Conservation (phyloP, 768 basidiomycete species). For the Phlebiopsis gigantea region DNA sequence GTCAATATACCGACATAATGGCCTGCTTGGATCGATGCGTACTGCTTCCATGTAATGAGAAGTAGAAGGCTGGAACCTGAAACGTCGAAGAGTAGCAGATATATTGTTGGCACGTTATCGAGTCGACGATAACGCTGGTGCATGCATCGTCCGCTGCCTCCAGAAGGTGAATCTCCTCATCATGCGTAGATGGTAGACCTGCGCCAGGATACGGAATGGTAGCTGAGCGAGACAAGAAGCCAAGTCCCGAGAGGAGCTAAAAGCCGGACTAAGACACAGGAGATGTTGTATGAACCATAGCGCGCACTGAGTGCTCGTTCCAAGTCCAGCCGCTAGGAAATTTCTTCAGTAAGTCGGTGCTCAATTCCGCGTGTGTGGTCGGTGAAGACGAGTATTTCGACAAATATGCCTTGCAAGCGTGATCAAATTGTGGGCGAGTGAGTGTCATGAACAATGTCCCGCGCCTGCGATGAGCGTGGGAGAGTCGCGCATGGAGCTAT, state of each 20-base stretch:
- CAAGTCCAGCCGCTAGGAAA: conserved; percentile 47
- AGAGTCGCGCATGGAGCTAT: conserved; percentile 44
- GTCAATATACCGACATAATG: conserved; percentile 12
- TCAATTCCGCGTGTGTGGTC: background rate
- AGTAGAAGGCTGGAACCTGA: conserved; percentile 81
- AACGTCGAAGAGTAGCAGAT: conserved; percentile 77
- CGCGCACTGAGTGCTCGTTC: conserved; percentile 54
- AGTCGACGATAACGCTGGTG: conserved; percentile 14
- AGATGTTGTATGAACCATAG: background rate
- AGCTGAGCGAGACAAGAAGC: conserved; percentile 26
- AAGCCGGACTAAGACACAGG: conserved; percentile 10
- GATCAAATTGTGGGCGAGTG: conserved; percentile 56
- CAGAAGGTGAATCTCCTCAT: conserved; percentile 5
- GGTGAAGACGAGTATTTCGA: conserved; percentile 20
- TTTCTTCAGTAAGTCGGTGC: conserved; percentile 5
- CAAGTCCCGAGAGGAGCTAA: conserved; percentile 25
- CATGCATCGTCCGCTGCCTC: conserved; percentile 13
- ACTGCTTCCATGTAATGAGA: conserved; percentile 65
- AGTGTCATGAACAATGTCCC: conserved; percentile 31
- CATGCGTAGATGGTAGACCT: background rate
- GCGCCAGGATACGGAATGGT: background rate
- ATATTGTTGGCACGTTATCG: conserved; percentile 52
- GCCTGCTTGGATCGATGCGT: no score
- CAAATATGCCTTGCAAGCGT: conserved; percentile 50
- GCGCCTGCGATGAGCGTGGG: conserved; percentile 31